Evolutionary conservation across 2,329 filamentous ascomycete species (phyloP).

Genomic region (Colletotrichum scovillei): DNA sequence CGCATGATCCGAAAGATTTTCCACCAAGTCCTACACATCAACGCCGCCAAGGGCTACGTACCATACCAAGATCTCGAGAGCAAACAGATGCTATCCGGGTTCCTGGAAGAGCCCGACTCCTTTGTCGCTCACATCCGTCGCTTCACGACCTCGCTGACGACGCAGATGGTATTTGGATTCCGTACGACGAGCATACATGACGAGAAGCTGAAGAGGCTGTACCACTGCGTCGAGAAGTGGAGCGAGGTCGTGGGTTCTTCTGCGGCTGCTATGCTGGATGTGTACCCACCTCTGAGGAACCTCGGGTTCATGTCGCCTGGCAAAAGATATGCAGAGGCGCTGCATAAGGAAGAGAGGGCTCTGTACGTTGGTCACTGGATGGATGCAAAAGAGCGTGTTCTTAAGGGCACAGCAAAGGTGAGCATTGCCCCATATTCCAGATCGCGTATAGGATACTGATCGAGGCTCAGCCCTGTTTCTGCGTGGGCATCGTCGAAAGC

Average conservation of each 20-base stretch:
- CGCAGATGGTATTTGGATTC: slow-evolving; percentile 62
- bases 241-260: slow-evolving; percentile 52
- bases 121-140: slow-evolving; percentile 58
- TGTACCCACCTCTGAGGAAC: slow-evolving; percentile 53
- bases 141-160: slow-evolving; percentile 61
- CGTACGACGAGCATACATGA: slow-evolving; percentile 55
- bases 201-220: slow-evolving; percentile 55
- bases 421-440: neutral
- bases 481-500: slow-evolving; percentile 39
- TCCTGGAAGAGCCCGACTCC: slow-evolving; percentile 47
- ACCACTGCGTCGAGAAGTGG: slow-evolving; percentile 47
- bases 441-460: neutral
- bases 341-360: slow-evolving; percentile 40
- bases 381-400: slow-evolving; percentile 33
- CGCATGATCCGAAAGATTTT: slow-evolving; percentile 42
- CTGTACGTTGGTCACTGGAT: slow-evolving; percentile 36
- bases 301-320: slow-evolving; percentile 29
- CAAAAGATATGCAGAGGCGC: slow-evolving; percentile 46
- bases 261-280: slow-evolving; percentile 56
- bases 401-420: slow-evolving; percentile 33
- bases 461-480: slow-evolving; percentile 42
- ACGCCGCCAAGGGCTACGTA: slow-evolving; percentile 53
- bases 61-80: slow-evolving; percentile 52
- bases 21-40: slow-evolving; percentile 52
- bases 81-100: slow-evolving; percentile 56